Conservation (phyloP, 1,139 yeast genomes). For the Hyphopichia fennica region DNA sequence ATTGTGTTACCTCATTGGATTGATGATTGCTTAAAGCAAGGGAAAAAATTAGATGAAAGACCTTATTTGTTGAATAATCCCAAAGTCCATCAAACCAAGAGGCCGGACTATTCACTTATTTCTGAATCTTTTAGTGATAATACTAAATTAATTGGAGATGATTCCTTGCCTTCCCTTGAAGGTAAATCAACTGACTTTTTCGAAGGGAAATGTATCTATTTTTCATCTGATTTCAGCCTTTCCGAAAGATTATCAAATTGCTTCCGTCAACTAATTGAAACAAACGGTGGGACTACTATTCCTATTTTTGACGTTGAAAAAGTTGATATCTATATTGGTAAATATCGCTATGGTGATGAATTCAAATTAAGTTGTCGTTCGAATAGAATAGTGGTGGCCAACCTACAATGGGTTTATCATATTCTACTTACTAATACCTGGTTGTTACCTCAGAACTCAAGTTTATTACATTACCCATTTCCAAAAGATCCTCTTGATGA, state of each 20-base stretch:
- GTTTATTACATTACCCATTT: slow-evolving; percentile 72
- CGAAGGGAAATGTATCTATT: slow-evolving; percentile 25
- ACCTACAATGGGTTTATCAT: slow-evolving; percentile 71
- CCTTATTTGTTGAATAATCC: slow-evolving; percentile 49
- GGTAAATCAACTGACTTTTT: slow-evolving; percentile 14
- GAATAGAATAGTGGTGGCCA: slow-evolving; percentile 52
- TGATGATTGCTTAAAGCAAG: slow-evolving; percentile 61
- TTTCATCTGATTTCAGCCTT: slow-evolving; percentile 34
- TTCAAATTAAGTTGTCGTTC: slow-evolving; percentile 27
- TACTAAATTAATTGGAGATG: not conserved
- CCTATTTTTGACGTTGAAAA: slow-evolving; percentile 17
- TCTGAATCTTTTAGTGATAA: not conserved
- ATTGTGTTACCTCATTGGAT: slow-evolving; percentile 79
- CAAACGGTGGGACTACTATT: slow-evolving; percentile 32
- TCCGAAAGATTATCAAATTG: slow-evolving; percentile 30
- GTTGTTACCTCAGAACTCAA: slow-evolving; percentile 53
- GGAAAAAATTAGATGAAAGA: slow-evolving; percentile 50
- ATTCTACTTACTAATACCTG: slow-evolving; percentile 58
- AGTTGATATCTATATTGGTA: slow-evolving; percentile 67
- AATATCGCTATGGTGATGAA: slow-evolving; percentile 58
- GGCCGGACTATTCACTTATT: not conserved
- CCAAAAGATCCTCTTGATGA: slow-evolving; percentile 53
- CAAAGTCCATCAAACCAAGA: slow-evolving; percentile 5
- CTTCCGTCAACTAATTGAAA: slow-evolving; percentile 24
- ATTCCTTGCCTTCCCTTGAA: not conserved